Evolutionary conservation across 192 early-diverging fungal genomes (phyloP), one percentile per base, ranked within the genome.

Genomic region (Podila verticillata): DNA sequence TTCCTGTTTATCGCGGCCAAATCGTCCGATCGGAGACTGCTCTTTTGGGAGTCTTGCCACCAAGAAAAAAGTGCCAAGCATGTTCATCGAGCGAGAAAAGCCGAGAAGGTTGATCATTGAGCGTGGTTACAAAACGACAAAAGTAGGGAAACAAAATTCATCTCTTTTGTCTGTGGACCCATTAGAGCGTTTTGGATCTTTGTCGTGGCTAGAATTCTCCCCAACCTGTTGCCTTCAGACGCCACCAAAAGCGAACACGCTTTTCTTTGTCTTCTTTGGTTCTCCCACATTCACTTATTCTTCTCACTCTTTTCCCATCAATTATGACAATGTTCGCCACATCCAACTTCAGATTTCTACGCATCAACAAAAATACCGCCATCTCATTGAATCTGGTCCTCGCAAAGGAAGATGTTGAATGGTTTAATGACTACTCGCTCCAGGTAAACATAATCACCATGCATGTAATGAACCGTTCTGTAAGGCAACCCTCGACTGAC

Each of bases 381-480:
- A 39, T 80, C 10, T 68, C 70, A 19, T 36, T 80, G 28, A 80
- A 80, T 61, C 57, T 80, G 2, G 30, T 72, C 4, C 77, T 80
- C 26, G 39, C 77, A 36, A 72, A 80, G 28, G 77, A 80, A 15
- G 77, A 80, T 44, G 48, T 80, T 10, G 61, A 63, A 3, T 80
- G 77, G 77, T 80, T 80, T 28, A 80, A 72, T 47, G 77, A 80
- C 44, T 72, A 68, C 35, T 47, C 77, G 15, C 72, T 80, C 22
- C 77, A 80, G 32, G 77, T 79, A 68, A 13, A 6, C 29, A 1
- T 7, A 35, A 48, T 36, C 51, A 10, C 63, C 54, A 1, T 5
- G 15, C 24, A 20, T 29, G 59, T 30, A 26, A 22, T 63, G 28
- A 3, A 24, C 57, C 22, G 28, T 48, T 28, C 31, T 48, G n/a